Percentiles rank a stretch among this genome's conserved stretches.
These are phyloP conservation scores for Thraustochytrium sp. DNA, from an alignment of 352 stramenopile genomes.

Conservation along the genomic window DNA sequence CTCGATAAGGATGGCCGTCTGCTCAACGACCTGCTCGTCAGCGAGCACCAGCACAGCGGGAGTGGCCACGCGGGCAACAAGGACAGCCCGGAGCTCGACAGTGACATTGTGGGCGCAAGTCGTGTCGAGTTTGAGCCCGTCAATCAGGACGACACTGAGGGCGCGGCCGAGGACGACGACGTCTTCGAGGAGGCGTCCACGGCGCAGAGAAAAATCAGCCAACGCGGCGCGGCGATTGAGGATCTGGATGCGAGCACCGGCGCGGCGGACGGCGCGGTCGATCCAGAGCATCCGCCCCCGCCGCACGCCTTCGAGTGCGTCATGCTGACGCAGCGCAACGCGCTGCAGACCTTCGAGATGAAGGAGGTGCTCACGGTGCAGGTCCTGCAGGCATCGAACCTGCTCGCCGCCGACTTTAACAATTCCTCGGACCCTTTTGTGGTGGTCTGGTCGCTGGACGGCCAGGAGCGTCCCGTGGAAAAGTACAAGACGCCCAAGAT, in stretches of 20 bases:
- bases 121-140: background rate
- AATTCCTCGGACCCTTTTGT: constrained; percentile 52
- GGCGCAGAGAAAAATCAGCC: too few relatives aligned
- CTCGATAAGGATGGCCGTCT: background rate
- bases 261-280: background rate
- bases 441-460: constrained; percentile 45
- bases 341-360: background rate
- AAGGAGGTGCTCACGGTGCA: constrained; percentile 47
- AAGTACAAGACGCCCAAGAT: constrained; percentile 2
- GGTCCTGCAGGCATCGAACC: constrained; percentile 45
- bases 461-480: background rate
- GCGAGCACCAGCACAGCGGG: too few relatives aligned
- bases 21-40: constrained; percentile 13
- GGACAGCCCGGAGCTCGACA: background rate
- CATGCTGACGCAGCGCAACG: constrained; percentile 42
- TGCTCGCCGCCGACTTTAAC: constrained; percentile 49
- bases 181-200: background rate
- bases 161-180: background rate
- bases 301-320: background rate
- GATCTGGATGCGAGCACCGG: background rate
- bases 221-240: background rate
- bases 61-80: background rate
- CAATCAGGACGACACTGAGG: too few relatives aligned
- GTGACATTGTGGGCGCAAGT: background rate
- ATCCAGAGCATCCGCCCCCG: background rate